A percentile compares a stretch with the other conserved stretches of the same genome.
phyloP scores from a whole-genome alignment of 495 filamentous ascomycete genomes.

The Glarea lozoyensis region DNA sequence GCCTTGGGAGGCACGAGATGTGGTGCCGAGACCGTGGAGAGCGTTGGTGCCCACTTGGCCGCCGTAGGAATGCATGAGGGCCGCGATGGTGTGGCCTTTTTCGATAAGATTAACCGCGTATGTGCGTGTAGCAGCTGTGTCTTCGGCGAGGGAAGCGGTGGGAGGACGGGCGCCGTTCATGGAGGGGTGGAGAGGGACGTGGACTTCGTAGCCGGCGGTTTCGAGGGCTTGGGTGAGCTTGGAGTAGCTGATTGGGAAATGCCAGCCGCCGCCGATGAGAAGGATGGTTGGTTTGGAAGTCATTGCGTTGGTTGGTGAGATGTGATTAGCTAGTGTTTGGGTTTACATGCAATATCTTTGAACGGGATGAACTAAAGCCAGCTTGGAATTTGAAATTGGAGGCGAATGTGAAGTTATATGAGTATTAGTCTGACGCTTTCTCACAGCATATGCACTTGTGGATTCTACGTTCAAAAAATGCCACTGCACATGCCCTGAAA shows the following conservation, averaged over 20 bases:
- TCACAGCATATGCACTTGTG: too few relatives aligned
- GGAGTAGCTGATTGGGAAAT: conserved; percentile 21
- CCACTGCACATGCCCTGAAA: too few relatives aligned
- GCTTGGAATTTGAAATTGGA: too few relatives aligned
- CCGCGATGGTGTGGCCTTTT: conserved; percentile 18
- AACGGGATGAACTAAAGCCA: too few relatives aligned
- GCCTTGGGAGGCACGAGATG: conserved; percentile 2
- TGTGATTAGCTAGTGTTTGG: too few relatives aligned
- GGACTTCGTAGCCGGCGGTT: conserved; percentile 22
- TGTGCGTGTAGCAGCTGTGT: conserved; percentile 18
- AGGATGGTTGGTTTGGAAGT: conserved; percentile 6
- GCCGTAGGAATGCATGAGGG: conserved; percentile 29
- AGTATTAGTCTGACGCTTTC: too few relatives aligned
- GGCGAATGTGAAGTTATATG: too few relatives aligned
- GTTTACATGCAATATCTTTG: too few relatives aligned
- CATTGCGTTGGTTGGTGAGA: too few relatives aligned
- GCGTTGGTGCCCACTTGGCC: conserved; percentile 26
- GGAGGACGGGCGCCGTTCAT: conserved; percentile 16
- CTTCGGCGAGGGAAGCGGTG: conserved; percentile 22
- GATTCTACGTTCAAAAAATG: too few relatives aligned
- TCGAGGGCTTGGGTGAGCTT: conserved; percentile 24
- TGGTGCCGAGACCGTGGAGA: conserved; percentile 17
- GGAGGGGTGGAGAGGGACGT: conserved; percentile 23
- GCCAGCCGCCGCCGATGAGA: conserved; percentile 25
- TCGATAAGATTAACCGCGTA: conserved; percentile 21